These are phyloP conservation scores for Apiospora malaysiana DNA, from an alignment of 2,329 filamentous ascomycete genomes.

Conservation along the genomic window DNA sequence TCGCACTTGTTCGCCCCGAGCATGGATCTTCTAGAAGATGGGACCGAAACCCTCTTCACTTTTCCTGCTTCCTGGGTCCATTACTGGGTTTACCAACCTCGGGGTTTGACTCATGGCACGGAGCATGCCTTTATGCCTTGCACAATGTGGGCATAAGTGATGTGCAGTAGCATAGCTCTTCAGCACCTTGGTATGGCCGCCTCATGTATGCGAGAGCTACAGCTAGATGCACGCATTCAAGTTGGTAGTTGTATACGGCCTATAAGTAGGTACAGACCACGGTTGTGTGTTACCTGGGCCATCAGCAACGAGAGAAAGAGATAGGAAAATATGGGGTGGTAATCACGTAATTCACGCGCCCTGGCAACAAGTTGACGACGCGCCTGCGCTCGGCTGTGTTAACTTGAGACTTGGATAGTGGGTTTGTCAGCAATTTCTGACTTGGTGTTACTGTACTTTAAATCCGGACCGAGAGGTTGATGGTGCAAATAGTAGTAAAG, in stretches of 20 bases:
- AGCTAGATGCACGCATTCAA: neutral
- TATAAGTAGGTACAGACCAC: neutral
- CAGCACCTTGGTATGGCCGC: neutral
- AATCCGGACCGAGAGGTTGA: conserved; percentile 7
- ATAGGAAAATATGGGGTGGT: conserved; percentile 11
- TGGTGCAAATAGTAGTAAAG: neutral
- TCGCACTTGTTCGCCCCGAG: conserved; percentile 11
- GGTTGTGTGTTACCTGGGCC: neutral
- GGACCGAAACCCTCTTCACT: conserved; percentile 3
- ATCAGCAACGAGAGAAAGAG: neutral
- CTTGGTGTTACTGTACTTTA: conserved; percentile 11
- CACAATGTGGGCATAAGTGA: neutral
- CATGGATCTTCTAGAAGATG: conserved; percentile 17
- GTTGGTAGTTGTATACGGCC: neutral
- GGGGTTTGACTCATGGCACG: conserved; percentile 11
- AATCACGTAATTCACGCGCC: conserved; percentile 15
- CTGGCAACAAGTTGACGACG: neutral
- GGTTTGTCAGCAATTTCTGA: conserved; percentile 19
- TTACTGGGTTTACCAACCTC: neutral
- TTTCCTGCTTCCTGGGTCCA: neutral
- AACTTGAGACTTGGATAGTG: conserved; percentile 17
- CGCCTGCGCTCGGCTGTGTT: conserved; percentile 2
- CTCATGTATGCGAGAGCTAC: neutral
- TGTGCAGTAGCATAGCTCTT: neutral
- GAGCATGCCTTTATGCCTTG: neutral